Evolutionary conservation across 306 rosid genomes (phyloP).

Genomic region (barrel medic (Medicago truncatula)): DNA sequence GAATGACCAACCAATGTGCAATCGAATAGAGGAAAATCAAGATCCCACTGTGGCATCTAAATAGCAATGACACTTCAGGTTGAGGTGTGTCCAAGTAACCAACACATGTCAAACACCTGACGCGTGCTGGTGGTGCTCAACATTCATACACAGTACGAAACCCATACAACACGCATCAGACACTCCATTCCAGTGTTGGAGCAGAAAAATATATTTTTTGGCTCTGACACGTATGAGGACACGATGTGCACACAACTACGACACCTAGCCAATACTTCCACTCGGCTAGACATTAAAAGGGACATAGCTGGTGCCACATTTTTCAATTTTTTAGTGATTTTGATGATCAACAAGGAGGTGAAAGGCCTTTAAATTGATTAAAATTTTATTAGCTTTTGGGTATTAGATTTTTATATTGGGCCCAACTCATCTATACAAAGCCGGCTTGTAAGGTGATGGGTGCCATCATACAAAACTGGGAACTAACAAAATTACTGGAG

Average conservation of each 20-base stretch:
- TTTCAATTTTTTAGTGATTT: background rate
- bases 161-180: background rate
- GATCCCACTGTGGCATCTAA: background rate
- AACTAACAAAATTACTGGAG: background rate
- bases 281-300: background rate
- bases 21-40: conserved; percentile 23
- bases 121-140: background rate
- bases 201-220: no score
- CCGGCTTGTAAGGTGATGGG: no score
- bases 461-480: no score
- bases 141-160: background rate
- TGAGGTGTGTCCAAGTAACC: background rate
- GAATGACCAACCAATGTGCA: conserved; percentile 21
- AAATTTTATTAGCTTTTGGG: background rate
- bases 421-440: no score
- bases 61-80: background rate
- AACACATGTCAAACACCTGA: background rate
- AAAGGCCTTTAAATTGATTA: background rate
- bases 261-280: background rate
- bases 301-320: background rate
- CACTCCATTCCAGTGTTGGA: background rate
- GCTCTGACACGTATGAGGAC: no score
- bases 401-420: no score
- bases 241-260: background rate
- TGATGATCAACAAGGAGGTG: background rate